phyloP scores from a whole-genome alignment of 805 yeast genomes.

The Scheffersomyces stipitis region DNA sequence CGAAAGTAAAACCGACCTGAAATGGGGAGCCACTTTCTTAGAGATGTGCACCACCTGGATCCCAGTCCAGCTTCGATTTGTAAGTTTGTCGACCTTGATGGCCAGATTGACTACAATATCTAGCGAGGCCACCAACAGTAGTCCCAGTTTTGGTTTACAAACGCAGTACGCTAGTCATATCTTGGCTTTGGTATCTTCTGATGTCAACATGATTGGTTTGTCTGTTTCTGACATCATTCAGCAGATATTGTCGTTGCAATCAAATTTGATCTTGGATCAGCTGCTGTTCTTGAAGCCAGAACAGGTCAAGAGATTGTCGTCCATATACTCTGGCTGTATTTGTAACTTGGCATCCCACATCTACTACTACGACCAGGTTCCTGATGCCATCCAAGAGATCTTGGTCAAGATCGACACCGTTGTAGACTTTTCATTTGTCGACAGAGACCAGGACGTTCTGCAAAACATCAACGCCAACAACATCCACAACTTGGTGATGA shows the following conservation, averaged over 20 bases:
- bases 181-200: slow-evolving; percentile 65
- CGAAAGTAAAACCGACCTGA: slow-evolving; percentile 22
- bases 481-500: slow-evolving; percentile 21
- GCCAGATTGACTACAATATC: slow-evolving; percentile 26
- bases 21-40: slow-evolving; percentile 59
- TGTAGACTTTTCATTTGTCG: slow-evolving; percentile 14
- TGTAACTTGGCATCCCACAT: slow-evolving; percentile 72
- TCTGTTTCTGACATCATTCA: slow-evolving; percentile 79
- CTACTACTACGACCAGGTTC: slow-evolving; percentile 83
- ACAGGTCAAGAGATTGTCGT: slow-evolving; percentile 31
- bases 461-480: slow-evolving; percentile 9
- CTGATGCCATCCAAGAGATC: slow-evolving; percentile 76
- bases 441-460: slow-evolving; percentile 5
- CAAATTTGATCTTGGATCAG: slow-evolving; percentile 27
- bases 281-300: slow-evolving; percentile 15
- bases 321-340: slow-evolving; percentile 55
- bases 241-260: slow-evolving; percentile 53
- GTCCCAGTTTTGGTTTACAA: slow-evolving; percentile 23
- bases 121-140: slow-evolving; percentile 10
- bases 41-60: slow-evolving; percentile 72
- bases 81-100: slow-evolving; percentile 50
- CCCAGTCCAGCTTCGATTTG: slow-evolving; percentile 76
- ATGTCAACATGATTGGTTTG: slow-evolving; percentile 82
- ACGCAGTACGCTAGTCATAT: slow-evolving; percentile 45
- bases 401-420: slow-evolving; percentile 43